Evolutionary conservation across 208 protist species (phyloP).

Genomic region (Crithidia bombi): DNA sequence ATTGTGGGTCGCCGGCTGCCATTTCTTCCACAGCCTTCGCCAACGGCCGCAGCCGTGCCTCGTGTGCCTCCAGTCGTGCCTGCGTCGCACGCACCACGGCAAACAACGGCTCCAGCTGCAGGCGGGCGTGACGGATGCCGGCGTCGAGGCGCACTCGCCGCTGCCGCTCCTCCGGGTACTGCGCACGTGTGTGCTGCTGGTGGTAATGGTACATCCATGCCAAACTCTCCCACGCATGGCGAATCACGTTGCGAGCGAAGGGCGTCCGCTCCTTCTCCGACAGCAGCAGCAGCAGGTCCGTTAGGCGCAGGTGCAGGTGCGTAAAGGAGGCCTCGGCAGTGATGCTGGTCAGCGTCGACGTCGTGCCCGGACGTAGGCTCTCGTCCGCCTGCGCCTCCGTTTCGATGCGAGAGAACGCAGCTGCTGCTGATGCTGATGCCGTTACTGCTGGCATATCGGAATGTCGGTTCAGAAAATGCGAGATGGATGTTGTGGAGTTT

Average conservation of each 20-base stretch:
- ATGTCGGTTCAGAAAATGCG: constrained; percentile 3
- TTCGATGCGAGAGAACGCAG: neutral
- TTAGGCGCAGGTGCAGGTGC: constrained; percentile 21
- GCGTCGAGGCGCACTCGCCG: constrained; percentile 19
- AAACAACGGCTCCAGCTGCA: constrained; percentile 20
- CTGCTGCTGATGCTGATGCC: neutral
- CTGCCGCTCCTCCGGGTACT: constrained; percentile 11
- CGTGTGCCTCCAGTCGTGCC: constrained; percentile 27
- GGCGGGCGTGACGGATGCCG: constrained; percentile 23
- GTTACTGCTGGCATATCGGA: neutral
- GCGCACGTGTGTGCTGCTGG: constrained; percentile 19
- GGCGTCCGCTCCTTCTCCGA: constrained; percentile 28
- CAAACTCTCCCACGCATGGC: constrained; percentile 41
- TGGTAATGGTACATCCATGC: constrained; percentile 56
- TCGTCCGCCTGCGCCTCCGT: neutral
- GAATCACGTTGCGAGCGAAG: constrained; percentile 28
- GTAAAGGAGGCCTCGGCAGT: neutral
- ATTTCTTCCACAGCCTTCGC: constrained; percentile 25
- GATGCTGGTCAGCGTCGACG: neutral
- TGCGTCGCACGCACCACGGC: constrained; percentile 16
- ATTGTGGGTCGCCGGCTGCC: constrained; percentile 6
- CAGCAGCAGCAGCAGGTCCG: constrained; percentile 29
- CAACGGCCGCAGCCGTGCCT: constrained; percentile 32
- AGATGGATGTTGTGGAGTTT: neutral
- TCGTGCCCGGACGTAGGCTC: neutral